Evolutionary conservation across 768 basidiomycete genomes (phyloP), one percentile per base, ranked within the genome.

Genomic region (Boletus edulis): DNA sequence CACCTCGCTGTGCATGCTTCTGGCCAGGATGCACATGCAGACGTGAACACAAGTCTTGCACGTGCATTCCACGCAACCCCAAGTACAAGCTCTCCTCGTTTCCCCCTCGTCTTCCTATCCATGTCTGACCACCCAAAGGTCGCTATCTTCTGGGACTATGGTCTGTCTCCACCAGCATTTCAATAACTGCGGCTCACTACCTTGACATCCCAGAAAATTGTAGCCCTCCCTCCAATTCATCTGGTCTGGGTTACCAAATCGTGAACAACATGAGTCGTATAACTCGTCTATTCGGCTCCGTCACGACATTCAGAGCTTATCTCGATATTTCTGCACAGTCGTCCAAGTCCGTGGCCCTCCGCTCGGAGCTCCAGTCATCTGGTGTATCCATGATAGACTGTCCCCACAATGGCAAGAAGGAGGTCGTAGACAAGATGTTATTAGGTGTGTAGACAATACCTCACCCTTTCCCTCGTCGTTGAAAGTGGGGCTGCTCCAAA

Each of bases 281-380:
- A n/a, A 77, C 80, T 3, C 75, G 77, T 46, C 51, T 70, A 5
- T 81, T 76, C 60, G 82, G 82, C 39, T 72, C 67, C 51, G 70
- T 82, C 4, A 77, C 72, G 7, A 64, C 73, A 0, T 83, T 84
- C 70, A 81, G 78, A 59, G 81, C 81, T 8, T 84, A 84, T 64
- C 65, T 80, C 38, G 78, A 82, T 57, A 55, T 78, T 18, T 72
- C 80, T 11, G 73, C 77, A 2, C 70, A 71, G 59, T 62, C 68
- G 1, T 34, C 67, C 32, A 73, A 76, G 59, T 73, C 73, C 20
- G 60, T 56, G 18, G 54, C 45, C 50, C 66, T 61, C 54, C 76
- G 75, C 45, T 78, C 75, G 0, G 75, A 79, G 51, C 70, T 79
- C 18, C 76, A 78, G 56, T 68, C 71, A 3, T 80, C 76, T 24